Conservation (phyloP, 257 asterid genomes). For the Solanum sejunctum region DNA sequence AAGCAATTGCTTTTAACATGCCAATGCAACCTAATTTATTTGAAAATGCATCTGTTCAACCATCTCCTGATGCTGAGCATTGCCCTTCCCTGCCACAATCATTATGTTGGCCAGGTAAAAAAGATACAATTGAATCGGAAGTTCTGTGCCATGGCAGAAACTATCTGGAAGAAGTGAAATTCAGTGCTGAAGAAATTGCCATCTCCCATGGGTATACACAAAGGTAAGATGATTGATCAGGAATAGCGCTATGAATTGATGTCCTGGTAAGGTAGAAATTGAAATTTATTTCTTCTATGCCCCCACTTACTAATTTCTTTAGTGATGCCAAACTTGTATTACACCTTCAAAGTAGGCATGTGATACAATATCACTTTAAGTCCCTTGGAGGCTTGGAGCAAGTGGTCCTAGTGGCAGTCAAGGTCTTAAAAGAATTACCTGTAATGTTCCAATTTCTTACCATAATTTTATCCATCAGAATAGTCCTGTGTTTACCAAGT, state of each 20-base stretch:
- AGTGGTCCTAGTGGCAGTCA: background rate
- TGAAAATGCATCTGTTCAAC: conserved; percentile 31
- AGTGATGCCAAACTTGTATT: background rate
- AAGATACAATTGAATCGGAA: conserved; percentile 29
- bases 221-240: conserved; percentile 29
- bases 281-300: background rate
- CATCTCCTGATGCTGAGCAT: conserved; percentile 35
- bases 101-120: conserved; percentile 33
- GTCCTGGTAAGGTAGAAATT: background rate
- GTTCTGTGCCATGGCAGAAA: conserved; percentile 21
- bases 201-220: conserved; percentile 54
- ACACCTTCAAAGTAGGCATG: background rate
- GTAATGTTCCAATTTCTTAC: background rate
- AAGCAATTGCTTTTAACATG: conserved; percentile 28
- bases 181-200: conserved; percentile 33
- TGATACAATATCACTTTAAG: background rate
- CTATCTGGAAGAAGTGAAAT: conserved; percentile 32
- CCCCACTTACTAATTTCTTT: background rate
- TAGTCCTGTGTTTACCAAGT: background rate
- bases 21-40: conserved; percentile 35
- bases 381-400: background rate
- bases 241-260: background rate
- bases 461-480: background rate
- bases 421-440: background rate
- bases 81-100: conserved; percentile 29